Conservation (phyloP, 139 green algal species). For the Trebouxia sp. region DNA sequence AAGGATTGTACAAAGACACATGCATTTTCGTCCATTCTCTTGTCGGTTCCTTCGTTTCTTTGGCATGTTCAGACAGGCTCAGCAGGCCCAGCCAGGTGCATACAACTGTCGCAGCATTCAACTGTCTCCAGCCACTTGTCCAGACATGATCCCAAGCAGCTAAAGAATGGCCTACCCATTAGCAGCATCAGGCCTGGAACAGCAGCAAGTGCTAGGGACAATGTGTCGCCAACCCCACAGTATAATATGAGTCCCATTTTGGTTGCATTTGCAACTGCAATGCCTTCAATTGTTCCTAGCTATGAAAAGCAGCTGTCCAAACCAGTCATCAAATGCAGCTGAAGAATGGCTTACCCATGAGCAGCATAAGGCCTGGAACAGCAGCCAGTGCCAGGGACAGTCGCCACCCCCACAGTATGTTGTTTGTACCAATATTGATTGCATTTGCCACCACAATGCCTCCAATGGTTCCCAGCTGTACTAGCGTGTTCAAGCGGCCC, state of each 20-base stretch:
- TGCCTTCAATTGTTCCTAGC: background rate
- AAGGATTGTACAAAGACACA: too few relatives aligned
- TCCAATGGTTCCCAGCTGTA: conserved; percentile 33
- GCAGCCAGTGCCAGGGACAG: conserved; percentile 54
- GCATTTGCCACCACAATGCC: conserved; percentile 42
- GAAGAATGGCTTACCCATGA: conserved; percentile 39
- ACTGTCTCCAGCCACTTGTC: too few relatives aligned
- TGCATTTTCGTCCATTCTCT: too few relatives aligned
- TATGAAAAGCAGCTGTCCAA: too few relatives aligned
- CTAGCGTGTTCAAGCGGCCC: conserved; percentile 30
- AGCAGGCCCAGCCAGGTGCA: too few relatives aligned
- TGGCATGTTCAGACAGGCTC: too few relatives aligned
- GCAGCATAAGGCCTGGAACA: conserved; percentile 52
- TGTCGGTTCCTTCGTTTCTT: too few relatives aligned
- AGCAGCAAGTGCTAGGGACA: background rate
- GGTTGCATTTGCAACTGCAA: background rate
- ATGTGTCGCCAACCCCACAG: background rate
- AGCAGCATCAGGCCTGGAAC: too few relatives aligned
- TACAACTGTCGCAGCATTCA: too few relatives aligned
- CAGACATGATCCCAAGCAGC: too few relatives aligned
- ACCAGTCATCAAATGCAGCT: background rate
- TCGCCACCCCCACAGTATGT: conserved; percentile 57
- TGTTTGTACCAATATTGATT: conserved; percentile 64
- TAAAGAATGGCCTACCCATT: too few relatives aligned
- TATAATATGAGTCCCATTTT: background rate